Evolutionary conservation across 164 flowering plant genomes (phyloP).

Genomic region (Brasenia schreberi): DNA sequence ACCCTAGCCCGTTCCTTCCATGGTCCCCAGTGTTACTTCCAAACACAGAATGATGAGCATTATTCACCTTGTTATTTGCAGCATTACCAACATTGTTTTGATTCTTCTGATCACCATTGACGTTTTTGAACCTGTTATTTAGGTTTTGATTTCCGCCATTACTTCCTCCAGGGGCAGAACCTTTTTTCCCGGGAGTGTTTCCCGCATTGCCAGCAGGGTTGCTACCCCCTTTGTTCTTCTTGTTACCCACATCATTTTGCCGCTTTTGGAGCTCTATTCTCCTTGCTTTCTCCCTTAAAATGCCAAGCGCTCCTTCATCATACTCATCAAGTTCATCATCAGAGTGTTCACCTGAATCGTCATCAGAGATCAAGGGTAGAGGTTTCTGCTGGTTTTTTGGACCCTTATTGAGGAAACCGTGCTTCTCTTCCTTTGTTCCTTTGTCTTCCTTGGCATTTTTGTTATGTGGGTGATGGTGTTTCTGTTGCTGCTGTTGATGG

Average conservation of each 20-base stretch:
- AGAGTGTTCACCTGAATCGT: neutral
- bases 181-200: constrained; percentile 14
- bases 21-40: constrained; percentile 16
- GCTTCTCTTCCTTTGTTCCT: neutral
- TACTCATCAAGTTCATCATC: neutral
- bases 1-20: constrained; percentile 21
- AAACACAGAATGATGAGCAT: neutral
- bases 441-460: neutral
- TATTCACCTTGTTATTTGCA: constrained; percentile 3
- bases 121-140: constrained; percentile 16
- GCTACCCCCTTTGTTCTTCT: constrained; percentile 9
- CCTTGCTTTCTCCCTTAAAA: constrained; percentile 17
- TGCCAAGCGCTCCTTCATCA: constrained; percentile 1
- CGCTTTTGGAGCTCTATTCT: constrained; percentile 25
- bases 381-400: neutral
- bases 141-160: constrained; percentile 15
- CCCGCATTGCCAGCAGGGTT: constrained; percentile 12
- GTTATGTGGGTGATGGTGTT: constrained; percentile 4
- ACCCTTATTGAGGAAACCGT: neutral
- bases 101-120: neutral
- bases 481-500: constrained; percentile 3
- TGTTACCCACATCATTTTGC: constrained; percentile 20
- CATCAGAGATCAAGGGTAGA: neutral
- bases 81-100: constrained; percentile 1
- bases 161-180: constrained; percentile 8